phyloP scores from a whole-genome alignment of 2,329 filamentous ascomycete genomes.

The Cryphonectria parasitica region DNA sequence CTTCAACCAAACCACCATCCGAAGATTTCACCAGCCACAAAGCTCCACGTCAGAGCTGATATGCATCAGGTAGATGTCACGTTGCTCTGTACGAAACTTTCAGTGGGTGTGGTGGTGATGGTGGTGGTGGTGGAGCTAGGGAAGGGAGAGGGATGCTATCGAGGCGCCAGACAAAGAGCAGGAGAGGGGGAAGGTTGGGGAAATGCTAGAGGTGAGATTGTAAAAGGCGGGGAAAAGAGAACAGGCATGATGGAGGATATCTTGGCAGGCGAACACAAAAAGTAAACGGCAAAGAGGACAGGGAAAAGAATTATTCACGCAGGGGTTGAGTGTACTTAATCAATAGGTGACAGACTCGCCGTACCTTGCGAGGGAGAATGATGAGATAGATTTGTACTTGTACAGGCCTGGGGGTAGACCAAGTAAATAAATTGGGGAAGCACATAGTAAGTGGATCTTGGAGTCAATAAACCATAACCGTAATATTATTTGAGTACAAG shows the following conservation, averaged over 20 bases:
- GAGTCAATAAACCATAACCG: no score
- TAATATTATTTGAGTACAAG: no score
- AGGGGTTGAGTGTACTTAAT: background rate
- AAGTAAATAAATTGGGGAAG: no score
- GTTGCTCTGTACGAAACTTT: background rate
- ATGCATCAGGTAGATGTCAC: background rate
- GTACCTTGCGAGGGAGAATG: no score
- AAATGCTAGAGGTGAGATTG: background rate
- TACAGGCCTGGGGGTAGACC: no score
- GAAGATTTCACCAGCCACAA: background rate
- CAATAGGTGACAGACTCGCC: background rate
- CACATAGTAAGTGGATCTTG: no score
- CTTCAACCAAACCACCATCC: background rate
- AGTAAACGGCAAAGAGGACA: no score
- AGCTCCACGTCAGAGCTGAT: background rate
- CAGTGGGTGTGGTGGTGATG: background rate
- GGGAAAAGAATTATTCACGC: background rate
- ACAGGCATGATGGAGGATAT: background rate
- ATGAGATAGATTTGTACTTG: no score
- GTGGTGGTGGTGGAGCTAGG: no score
- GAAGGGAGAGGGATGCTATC: background rate
- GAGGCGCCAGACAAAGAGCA: background rate
- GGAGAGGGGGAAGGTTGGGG: no score
- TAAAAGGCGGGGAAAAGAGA: background rate
- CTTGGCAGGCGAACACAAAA: no score